phyloP scores from a whole-genome alignment of 106 monocot genomes.

The Acanthochlamys bracteata region DNA sequence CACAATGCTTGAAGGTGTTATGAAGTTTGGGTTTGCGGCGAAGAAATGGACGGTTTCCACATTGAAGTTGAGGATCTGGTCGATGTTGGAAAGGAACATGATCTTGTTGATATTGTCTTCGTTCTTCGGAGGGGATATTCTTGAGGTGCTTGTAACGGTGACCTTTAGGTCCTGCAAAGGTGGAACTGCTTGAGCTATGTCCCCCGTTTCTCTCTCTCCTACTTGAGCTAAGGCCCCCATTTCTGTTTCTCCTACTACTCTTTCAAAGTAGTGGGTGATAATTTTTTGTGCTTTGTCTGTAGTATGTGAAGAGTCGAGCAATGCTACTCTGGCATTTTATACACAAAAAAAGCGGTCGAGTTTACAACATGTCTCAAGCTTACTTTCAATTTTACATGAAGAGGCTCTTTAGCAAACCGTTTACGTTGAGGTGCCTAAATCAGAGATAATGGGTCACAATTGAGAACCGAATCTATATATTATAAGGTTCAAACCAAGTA shows the following conservation, averaged over 20 bases:
- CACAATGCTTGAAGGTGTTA: not conserved
- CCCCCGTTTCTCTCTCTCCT: slow-evolving; percentile 8
- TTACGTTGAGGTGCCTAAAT: too few relatives aligned
- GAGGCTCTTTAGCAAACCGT: too few relatives aligned
- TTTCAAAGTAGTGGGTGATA: too few relatives aligned
- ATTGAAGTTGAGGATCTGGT: slow-evolving; percentile 46
- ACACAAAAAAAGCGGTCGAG: too few relatives aligned
- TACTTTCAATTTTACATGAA: too few relatives aligned
- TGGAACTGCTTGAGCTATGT: not conserved
- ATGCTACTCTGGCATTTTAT: too few relatives aligned
- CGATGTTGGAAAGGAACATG: slow-evolving; percentile 64
- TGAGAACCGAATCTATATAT: too few relatives aligned
- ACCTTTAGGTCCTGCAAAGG: slow-evolving; percentile 18
- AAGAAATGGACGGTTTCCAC: slow-evolving; percentile 52
- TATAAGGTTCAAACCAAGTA: too few relatives aligned
- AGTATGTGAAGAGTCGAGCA: too few relatives aligned
- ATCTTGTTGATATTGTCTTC: slow-evolving; percentile 16
- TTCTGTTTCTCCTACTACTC: not conserved
- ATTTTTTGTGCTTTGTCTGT: too few relatives aligned
- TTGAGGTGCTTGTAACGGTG: slow-evolving; percentile 17
- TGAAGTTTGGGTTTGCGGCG: slow-evolving; percentile 12
- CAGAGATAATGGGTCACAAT: too few relatives aligned
- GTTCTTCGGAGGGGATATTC: slow-evolving; percentile 13
- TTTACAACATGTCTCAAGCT: too few relatives aligned
- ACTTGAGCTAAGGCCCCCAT: slow-evolving; percentile 4